These are phyloP conservation scores for Populus euphratica DNA, from an alignment of 345 rosid species.

Conservation along the genomic window DNA sequence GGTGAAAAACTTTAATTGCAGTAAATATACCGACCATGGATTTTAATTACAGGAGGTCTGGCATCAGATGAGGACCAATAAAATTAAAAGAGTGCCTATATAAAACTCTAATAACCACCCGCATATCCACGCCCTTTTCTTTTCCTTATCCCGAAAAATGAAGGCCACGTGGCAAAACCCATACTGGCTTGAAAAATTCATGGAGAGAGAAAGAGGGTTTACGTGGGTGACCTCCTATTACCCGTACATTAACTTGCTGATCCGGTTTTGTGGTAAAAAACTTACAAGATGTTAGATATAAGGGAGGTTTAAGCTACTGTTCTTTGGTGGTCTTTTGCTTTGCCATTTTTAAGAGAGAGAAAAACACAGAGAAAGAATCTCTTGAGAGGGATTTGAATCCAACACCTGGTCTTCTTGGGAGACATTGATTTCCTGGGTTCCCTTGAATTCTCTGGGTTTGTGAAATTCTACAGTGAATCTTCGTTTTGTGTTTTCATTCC, in stretches of 20 bases:
- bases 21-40: neutral
- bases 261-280: conserved; percentile 43
- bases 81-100: neutral
- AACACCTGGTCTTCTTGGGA: neutral
- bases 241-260: conserved; percentile 32
- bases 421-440: neutral
- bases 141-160: conserved; percentile 18
- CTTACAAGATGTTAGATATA: conserved; percentile 13
- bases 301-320: conserved; percentile 56
- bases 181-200: conserved; percentile 14
- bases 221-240: conserved; percentile 33
- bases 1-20: neutral
- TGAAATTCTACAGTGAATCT: neutral
- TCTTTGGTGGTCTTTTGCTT: conserved; percentile 26
- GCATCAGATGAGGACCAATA: neutral
- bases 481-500: neutral
- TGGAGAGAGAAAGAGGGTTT: conserved; percentile 15
- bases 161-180: conserved; percentile 50
- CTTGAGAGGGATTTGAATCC: conserved; percentile 5
- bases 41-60: neutral
- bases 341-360: conserved; percentile 11
- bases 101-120: neutral
- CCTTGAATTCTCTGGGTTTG: conserved; percentile 1
- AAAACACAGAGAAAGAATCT: neutral
- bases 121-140: neutral